Base-by-base conservation (phyloP, 805 yeast species). In the Yamadazyma tumulicola region DNA sequence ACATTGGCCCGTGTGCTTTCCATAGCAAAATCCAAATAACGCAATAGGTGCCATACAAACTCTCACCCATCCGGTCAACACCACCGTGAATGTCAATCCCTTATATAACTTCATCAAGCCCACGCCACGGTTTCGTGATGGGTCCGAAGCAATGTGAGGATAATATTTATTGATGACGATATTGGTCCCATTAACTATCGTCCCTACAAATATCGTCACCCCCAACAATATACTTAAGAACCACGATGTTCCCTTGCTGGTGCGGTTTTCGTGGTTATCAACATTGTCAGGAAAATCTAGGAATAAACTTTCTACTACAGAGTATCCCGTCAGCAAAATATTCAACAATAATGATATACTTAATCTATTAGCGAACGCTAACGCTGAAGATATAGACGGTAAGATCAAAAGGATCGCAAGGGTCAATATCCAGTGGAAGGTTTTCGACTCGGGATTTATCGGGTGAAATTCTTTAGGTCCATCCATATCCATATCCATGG, bases 1-100 rank as follows among this genome's bases (percentile, higher is more conserved):
- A 57, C 97, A 91, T 60, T 91, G 97, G 16, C 97, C 97, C 0
- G 94, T 79, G 49, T 85, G 93, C 22, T 57, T 69, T 4, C 74
- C 84, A 47, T 86, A 79, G 60, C 97, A 91, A 58, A 88, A 91
- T 2, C 96, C 96, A 44, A 86, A 75, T 43, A 88, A 53, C 1
- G 95, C 83, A 29, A 85, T 81, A 5, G 91, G 86, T 0, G 95
- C 91, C 62, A 91, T 61, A 33, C 88, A 79, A 20, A 76, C 73
- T 44, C 85, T 79, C 7, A 88, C 81, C 84, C 94, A 86, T 6
- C 94, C 93, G 6, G 77, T 67, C 9, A 79, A 37, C 0, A 69
- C 73, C 4, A 64, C 48, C 13, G 74, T 19, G 6, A 76, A 55
- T 3, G 85, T 70, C 1, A 75, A 47, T 0, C 59, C 47, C 43